Percentiles rank a stretch among this genome's conserved stretches.
Conservation (phyloP, 306 rosid species). For the Cucurbita moschata region DNA sequence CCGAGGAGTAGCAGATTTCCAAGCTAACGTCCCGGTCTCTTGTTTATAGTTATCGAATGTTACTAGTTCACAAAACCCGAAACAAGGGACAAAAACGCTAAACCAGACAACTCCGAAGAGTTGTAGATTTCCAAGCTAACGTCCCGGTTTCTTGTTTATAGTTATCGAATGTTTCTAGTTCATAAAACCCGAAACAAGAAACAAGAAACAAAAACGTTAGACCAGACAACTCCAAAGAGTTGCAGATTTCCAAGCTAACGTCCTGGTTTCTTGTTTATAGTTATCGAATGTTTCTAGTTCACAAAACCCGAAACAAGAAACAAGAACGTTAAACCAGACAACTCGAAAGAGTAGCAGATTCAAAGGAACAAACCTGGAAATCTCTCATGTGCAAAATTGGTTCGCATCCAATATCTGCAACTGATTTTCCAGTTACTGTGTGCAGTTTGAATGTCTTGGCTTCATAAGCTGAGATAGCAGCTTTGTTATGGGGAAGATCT, state of each 20-base stretch:
- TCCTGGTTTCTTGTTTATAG: not conserved
- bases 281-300: not conserved
- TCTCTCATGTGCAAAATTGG: slow-evolving; percentile 96
- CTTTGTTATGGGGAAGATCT: slow-evolving; percentile 38
- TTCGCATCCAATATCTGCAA: slow-evolving; percentile 93
- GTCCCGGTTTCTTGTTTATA: no score
- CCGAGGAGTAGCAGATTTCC: no score
- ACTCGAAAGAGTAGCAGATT: not conserved
- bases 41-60: no score
- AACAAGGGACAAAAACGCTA: no score
- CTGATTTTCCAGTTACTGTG: slow-evolving; percentile 74
- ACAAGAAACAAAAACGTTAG: no score
- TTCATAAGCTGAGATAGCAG: slow-evolving; percentile 32
- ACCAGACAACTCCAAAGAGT: not conserved
- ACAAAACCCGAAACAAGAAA: not conserved
- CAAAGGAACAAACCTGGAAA: slow-evolving; percentile 55
- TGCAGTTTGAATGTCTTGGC: slow-evolving; percentile 58
- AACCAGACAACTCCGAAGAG: no score
- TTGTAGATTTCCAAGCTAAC: no score
- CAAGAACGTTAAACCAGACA: not conserved
- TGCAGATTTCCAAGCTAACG: not conserved
- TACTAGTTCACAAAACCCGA: no score
- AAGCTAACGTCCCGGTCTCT: no score
- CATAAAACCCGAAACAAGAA: no score
- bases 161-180: no score